Evolutionary conservation across 1,139 yeast species (phyloP).

Genomic region (Candida pseudocylindracea): DNA sequence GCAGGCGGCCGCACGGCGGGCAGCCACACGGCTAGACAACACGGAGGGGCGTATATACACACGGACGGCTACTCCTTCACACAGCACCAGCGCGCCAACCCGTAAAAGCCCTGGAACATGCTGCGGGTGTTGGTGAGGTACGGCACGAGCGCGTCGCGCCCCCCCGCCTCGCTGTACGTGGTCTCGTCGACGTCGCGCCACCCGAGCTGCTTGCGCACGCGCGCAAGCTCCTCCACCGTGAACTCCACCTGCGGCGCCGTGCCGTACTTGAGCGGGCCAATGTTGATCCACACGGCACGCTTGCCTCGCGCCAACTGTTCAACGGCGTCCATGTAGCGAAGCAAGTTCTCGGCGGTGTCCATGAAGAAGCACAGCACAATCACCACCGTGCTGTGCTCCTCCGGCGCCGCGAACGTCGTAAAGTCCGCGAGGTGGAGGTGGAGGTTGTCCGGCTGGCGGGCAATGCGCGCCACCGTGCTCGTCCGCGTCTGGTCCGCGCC

Average conservation of each 20-base stretch:
- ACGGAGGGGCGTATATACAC: too few species aligned
- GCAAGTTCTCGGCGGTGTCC: constrained; percentile 71
- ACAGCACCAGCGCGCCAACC: constrained; percentile 8
- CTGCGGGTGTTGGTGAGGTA: constrained; percentile 44
- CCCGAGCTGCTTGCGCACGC: constrained; percentile 29
- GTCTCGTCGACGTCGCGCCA: constrained; percentile 32
- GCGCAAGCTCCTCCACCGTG: constrained; percentile 35
- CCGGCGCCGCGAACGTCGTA: constrained; percentile 18
- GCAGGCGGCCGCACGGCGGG: too few species aligned
- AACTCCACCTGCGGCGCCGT: constrained; percentile 66
- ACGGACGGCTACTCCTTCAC: too few species aligned
- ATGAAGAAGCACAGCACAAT: constrained; percentile 57
- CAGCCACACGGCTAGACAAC: too few species aligned
- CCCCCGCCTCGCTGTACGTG: constrained; percentile 10
- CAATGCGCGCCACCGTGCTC: constrained; percentile 11
- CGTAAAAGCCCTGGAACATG: constrained; percentile 62
- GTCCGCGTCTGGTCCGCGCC: constrained; percentile 29
- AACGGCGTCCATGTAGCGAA: constrained; percentile 48
- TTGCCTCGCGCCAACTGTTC: constrained; percentile 19
- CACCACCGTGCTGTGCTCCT: constrained; percentile 22
- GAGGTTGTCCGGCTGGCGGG: constrained; percentile 21
- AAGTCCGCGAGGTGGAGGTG: constrained; percentile 43
- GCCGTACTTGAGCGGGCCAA: constrained; percentile 79
- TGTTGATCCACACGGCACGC: constrained; percentile 53
- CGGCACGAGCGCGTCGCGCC: constrained; percentile 9